phyloP scores from a whole-genome alignment of 768 basidiomycete genomes.

The Tylopilus subfusipes region DNA sequence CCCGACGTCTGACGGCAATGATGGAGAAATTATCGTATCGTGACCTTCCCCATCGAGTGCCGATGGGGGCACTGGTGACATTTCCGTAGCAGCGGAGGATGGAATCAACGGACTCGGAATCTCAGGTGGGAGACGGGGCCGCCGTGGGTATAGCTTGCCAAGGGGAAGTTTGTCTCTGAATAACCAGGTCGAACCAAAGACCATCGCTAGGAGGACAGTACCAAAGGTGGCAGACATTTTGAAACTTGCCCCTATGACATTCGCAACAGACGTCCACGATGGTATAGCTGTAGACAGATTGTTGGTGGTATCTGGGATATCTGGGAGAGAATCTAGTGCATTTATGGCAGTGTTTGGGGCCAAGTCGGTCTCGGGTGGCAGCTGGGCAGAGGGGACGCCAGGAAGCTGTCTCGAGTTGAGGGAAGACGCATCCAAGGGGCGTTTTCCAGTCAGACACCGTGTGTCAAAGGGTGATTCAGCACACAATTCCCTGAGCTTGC shows the following conservation, averaged over 20 bases:
- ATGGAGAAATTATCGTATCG: background rate
- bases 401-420: constrained; percentile 59
- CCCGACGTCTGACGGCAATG: background rate
- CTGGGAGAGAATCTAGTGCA: constrained; percentile 12
- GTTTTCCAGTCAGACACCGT: constrained; percentile 62
- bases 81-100: background rate
- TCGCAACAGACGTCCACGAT: constrained; percentile 15
- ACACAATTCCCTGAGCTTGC: constrained; percentile 44
- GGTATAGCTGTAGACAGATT: constrained; percentile 12
- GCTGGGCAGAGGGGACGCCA: constrained; percentile 43
- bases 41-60: background rate
- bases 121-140: background rate
- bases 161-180: constrained; percentile 21
- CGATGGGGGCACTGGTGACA: background rate
- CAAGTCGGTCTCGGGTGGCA: constrained; percentile 24
- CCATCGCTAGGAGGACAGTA: constrained; percentile 23
- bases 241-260: constrained; percentile 13
- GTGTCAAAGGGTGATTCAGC: constrained; percentile 40
- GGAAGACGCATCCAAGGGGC: constrained; percentile 45
- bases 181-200: constrained; percentile 24
- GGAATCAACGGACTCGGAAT: background rate
- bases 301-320: constrained; percentile 16
- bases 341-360: constrained; percentile 9
- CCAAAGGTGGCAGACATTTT: constrained; percentile 14
- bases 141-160: constrained; percentile 11